phyloP scores from a whole-genome alignment of 176 grass and related monocot genomes.

The Juncus inflexus region DNA sequence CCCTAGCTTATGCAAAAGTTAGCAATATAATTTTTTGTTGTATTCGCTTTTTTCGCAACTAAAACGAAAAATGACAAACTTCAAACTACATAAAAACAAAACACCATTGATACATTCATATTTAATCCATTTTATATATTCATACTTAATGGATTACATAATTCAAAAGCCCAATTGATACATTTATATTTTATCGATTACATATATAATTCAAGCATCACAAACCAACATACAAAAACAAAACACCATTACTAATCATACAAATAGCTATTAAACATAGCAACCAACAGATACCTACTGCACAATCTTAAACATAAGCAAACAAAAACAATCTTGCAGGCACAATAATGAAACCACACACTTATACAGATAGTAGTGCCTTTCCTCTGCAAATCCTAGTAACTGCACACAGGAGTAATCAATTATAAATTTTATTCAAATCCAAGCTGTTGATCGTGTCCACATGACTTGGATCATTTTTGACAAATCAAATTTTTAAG shows the following conservation, averaged over 20 bases:
- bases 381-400: too few species aligned
- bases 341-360: slow-evolving; percentile 14
- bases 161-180: not conserved
- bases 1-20: too few species aligned
- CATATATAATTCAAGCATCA: slow-evolving; percentile 11
- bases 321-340: not conserved
- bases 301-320: not conserved
- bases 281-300: not conserved
- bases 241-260: not conserved
- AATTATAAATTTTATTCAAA: too few species aligned
- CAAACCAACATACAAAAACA: slow-evolving; percentile 18
- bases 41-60: too few species aligned
- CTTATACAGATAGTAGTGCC: not conserved
- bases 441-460: too few species aligned
- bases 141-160: not conserved
- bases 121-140: too few species aligned
- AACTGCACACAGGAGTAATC: not conserved
- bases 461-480: too few species aligned
- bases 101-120: too few species aligned
- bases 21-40: too few species aligned
- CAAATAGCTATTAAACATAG: not conserved
- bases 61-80: too few species aligned
- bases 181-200: slow-evolving; percentile 5
- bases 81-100: too few species aligned
- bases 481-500: too few species aligned